Conservation (phyloP, 768 basidiomycete genomes). For the Termitomyces sp. region DNA sequence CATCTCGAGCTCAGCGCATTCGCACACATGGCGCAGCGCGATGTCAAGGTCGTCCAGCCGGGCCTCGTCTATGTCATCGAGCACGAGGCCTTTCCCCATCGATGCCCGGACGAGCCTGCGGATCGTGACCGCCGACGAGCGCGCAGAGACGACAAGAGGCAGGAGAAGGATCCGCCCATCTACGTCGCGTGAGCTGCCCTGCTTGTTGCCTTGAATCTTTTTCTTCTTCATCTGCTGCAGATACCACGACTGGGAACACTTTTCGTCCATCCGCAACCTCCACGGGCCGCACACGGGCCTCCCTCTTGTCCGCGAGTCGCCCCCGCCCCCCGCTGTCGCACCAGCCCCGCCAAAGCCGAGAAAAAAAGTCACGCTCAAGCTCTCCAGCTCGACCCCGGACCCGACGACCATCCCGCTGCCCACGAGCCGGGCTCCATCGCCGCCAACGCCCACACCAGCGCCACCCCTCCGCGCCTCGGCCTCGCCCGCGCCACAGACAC, state of each 20-base stretch:
- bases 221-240: conserved; percentile 26
- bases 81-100: conserved; percentile 49
- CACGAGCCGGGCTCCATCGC: conserved; percentile 7
- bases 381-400: conserved; percentile 17
- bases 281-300: conserved; percentile 77
- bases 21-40: conserved; percentile 67
- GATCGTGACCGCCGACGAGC: conserved; percentile 33
- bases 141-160: conserved; percentile 22
- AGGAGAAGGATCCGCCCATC: conserved; percentile 22
- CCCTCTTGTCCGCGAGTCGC: conserved; percentile 54
- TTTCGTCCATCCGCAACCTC: conserved; percentile 87
- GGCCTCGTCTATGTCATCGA: conserved; percentile 89
- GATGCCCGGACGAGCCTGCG: too few species aligned
- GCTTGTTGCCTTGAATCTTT: not conserved
- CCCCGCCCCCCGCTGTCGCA: conserved; percentile 17
- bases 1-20: conserved; percentile 94
- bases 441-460: not conserved
- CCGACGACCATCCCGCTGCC: conserved; percentile 10
- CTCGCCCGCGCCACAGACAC: too few species aligned
- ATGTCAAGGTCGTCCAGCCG: conserved; percentile 92
- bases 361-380: conserved; percentile 25
- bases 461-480: too few species aligned
- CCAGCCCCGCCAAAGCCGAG: too few species aligned
- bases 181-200: conserved; percentile 71
- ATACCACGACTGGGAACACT: conserved; percentile 94